Conservation (phyloP, 2,329 filamentous ascomycete species). For the Graphium sp. region DNA sequence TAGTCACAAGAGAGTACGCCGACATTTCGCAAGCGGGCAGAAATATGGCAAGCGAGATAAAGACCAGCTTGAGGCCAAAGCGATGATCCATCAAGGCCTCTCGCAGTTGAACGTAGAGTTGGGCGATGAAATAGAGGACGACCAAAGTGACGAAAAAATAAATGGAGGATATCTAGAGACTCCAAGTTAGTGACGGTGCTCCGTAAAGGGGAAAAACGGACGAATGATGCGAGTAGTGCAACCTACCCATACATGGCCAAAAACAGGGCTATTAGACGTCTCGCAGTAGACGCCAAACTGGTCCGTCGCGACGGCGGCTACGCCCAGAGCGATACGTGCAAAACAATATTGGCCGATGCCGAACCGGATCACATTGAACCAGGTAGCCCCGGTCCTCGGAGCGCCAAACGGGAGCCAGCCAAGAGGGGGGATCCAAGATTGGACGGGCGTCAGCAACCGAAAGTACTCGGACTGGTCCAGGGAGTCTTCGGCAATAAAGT, state of each 20-base stretch:
- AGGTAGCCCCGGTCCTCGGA: slow-evolving; percentile 69
- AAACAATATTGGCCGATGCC: slow-evolving; percentile 78
- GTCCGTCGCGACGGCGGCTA: slow-evolving; percentile 60
- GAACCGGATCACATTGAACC: slow-evolving; percentile 80
- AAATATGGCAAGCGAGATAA: slow-evolving; percentile 86
- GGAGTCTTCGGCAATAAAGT: slow-evolving; percentile 62
- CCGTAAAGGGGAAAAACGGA: slow-evolving; percentile 1
- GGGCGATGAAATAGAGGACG: slow-evolving; percentile 78
- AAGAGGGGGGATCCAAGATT: slow-evolving; percentile 61
- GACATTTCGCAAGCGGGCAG: slow-evolving; percentile 72
- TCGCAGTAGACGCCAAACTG: slow-evolving; percentile 59
- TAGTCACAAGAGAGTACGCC: slow-evolving; percentile 32
- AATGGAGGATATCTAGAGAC: slow-evolving; percentile 40
- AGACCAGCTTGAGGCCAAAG: slow-evolving; percentile 65
- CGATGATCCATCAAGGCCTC: slow-evolving; percentile 49
- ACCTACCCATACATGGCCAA: slow-evolving; percentile 69
- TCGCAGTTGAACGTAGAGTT: slow-evolving; percentile 70
- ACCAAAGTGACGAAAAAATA: slow-evolving; percentile 58
- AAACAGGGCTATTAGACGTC: slow-evolving; percentile 58
- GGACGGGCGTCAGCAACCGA: slow-evolving; percentile 43
- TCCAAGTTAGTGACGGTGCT: slow-evolving; percentile 3
- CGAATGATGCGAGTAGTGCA: too few relatives aligned
- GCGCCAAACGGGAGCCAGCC: slow-evolving; percentile 54
- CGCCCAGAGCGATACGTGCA: slow-evolving; percentile 62
- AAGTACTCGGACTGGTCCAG: slow-evolving; percentile 76